Base-by-base conservation (phyloP, 306 rosid species). In the Cicer cuneatum region DNA sequence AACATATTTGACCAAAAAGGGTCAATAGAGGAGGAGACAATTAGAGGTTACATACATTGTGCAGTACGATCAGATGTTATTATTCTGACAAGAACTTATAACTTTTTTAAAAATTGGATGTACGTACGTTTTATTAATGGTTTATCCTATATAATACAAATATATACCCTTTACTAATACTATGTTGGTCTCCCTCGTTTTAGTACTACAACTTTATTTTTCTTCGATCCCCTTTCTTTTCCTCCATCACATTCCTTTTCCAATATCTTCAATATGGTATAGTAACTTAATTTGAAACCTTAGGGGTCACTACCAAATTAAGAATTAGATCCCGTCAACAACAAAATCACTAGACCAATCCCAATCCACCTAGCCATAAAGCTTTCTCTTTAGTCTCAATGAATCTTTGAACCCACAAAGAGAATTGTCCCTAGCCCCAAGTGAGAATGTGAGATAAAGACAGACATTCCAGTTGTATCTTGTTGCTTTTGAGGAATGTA, bases 381-480 rank as follows among this genome's bases (percentile, higher is more conserved):
- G 79, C 59, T 75, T 65, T 69, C 75, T 43, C 72, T 58, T 18
- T 65, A 42, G 53, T 65, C 71, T 65, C 74, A 18, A 51, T 62
- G 82, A 64, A 83, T 76, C 73, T 67, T 69, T 69, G 53, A 72
- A 62, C 43, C 7, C 51, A 72, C 49, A 59, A 37, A 62, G 35
- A 47, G 71, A 77, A 75, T 60, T 75, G 81, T 82, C 84, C 74
- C 84, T 49, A 85, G 69, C 86, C 86, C 82, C 73, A 66, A 85
- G 78, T 73, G 39, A 74, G 64, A 72, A 65, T 81, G 78, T 73
- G 38, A 74, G 64, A 72, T 85, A 86, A 80, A 81, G 95, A 88
- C 93, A 88, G 87, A 94, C 96, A 94, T 92, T 94, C 96, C 93
- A 88, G 97, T 87, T 90, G 96, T 88, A 83, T 85, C 89, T 90